Conservation (phyloP, 1,284 basidiomycete species). For the Cryptococcus neoformans region DNA sequence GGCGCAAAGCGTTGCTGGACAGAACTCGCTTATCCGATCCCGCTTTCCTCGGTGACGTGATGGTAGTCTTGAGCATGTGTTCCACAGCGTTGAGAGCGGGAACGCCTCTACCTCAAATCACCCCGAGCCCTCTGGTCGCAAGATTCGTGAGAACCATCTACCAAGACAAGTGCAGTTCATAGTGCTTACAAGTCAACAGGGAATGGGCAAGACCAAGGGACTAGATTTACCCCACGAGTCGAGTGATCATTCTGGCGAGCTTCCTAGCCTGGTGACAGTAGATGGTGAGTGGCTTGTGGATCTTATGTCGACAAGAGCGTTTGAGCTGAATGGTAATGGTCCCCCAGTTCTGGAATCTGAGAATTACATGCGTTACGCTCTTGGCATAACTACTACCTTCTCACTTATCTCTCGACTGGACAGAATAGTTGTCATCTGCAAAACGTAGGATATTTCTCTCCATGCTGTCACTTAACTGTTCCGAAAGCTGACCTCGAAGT, state of each 20-base stretch:
- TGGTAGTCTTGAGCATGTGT: slow-evolving; percentile 66
- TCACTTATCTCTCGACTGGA: slow-evolving; percentile 44
- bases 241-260: slow-evolving; percentile 27
- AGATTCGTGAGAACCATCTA: slow-evolving; percentile 56
- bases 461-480: not conserved
- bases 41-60: slow-evolving; percentile 76
- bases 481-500: not conserved
- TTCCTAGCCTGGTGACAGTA: slow-evolving; percentile 43
- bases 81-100: slow-evolving; percentile 66
- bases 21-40: slow-evolving; percentile 73
- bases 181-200: slow-evolving; percentile 7
- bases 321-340: not conserved
- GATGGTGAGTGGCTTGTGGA: slow-evolving; percentile 26
- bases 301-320: not conserved
- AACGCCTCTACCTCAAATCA: slow-evolving; percentile 76
- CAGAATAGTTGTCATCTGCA: slow-evolving; percentile 42
- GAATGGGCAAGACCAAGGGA: slow-evolving; percentile 37
- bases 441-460: slow-evolving; percentile 28
- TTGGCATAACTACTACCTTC: slow-evolving; percentile 45
- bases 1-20: slow-evolving; percentile 70
- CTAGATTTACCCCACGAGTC: slow-evolving; percentile 37
- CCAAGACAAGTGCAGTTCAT: not conserved
- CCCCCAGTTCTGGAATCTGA: slow-evolving; percentile 37
- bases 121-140: slow-evolving; percentile 74
- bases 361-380: slow-evolving; percentile 46